A percentile compares a stretch with the other conserved stretches of the same genome.
These are phyloP conservation scores for Pleurotus platypus DNA, from an alignment of 768 basidiomycete species.

Conservation along the genomic window DNA sequence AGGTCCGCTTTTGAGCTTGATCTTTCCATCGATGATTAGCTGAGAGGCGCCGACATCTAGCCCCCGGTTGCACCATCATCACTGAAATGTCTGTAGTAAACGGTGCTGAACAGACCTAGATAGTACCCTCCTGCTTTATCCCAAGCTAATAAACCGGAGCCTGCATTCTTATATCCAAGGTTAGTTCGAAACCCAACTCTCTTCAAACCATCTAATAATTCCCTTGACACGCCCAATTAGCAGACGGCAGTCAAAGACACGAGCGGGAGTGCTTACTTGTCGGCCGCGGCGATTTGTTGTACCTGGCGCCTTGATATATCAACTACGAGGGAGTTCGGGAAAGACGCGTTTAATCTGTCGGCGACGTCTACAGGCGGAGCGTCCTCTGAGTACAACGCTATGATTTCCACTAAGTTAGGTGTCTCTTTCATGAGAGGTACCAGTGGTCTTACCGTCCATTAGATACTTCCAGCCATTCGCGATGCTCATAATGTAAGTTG, in stretches of 20 bases:
- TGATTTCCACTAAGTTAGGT: no score
- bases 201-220: slow-evolving; percentile 31
- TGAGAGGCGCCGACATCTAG: slow-evolving; percentile 59
- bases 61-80: no score
- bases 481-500: slow-evolving; percentile 53
- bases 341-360: slow-evolving; percentile 47
- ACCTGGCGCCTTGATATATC: slow-evolving; percentile 21
- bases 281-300: slow-evolving; percentile 26
- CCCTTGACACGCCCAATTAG: slow-evolving; percentile 10
- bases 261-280: slow-evolving; percentile 24
- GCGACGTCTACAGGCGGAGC: slow-evolving; percentile 45
- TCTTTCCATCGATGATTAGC: slow-evolving; percentile 62
- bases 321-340: slow-evolving; percentile 31
- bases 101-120: slow-evolving; percentile 32
- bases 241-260: no score
- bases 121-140: slow-evolving; percentile 39
- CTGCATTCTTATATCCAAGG: slow-evolving; percentile 36
- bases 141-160: slow-evolving; percentile 27
- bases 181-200: slow-evolving; percentile 44
- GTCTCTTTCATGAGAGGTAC: no score
- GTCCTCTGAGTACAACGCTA: slow-evolving; percentile 41
- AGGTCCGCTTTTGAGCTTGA: slow-evolving; percentile 66
- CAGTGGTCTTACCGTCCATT: slow-evolving; percentile 17
- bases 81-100: no score
- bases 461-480: slow-evolving; percentile 32